Percentiles rank a stretch among this genome's conserved stretches.
Evolutionary conservation across 106 monocot species (phyloP).

Genomic region (Amphibolis antarctica): DNA sequence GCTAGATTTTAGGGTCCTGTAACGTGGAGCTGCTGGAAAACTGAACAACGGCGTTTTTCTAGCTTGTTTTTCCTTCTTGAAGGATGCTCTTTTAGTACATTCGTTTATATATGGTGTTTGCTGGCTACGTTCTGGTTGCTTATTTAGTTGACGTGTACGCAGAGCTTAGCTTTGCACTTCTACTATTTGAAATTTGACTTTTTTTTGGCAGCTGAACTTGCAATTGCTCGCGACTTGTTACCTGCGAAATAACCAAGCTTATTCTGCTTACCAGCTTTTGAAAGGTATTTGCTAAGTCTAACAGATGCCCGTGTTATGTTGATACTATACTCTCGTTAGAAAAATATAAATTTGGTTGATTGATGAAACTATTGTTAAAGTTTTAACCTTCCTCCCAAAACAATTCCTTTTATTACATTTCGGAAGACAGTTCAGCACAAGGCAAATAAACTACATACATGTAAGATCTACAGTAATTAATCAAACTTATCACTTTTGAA

Average conservation of each 20-base stretch:
- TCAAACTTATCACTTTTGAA: no score
- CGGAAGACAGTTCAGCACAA: no score
- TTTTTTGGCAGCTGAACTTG: constrained; percentile 51
- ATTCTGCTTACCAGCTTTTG: constrained; percentile 77
- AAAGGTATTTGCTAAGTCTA: constrained; percentile 39
- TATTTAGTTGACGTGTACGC: neutral
- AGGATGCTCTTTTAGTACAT: neutral
- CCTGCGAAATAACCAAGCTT: constrained; percentile 73
- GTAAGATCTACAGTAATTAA: no score
- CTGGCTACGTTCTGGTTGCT: neutral
- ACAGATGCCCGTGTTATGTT: no score
- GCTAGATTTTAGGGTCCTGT: no score
- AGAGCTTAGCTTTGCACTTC: neutral
- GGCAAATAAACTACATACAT: no score
- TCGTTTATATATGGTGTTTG: neutral
- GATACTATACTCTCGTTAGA: no score
- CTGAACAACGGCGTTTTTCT: no score
- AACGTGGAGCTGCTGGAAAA: no score
- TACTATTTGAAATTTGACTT: constrained; percentile 4
- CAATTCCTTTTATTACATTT: no score
- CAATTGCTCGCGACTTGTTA: constrained; percentile 92
- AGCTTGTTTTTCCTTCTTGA: neutral
- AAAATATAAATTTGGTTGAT: neutral
- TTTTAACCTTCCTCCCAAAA: neutral
- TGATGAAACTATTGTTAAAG: neutral